Evolutionary conservation across 257 asterid species (phyloP), one percentile per base, ranked within the genome.

Genomic region (Nemophila menziesii): DNA sequence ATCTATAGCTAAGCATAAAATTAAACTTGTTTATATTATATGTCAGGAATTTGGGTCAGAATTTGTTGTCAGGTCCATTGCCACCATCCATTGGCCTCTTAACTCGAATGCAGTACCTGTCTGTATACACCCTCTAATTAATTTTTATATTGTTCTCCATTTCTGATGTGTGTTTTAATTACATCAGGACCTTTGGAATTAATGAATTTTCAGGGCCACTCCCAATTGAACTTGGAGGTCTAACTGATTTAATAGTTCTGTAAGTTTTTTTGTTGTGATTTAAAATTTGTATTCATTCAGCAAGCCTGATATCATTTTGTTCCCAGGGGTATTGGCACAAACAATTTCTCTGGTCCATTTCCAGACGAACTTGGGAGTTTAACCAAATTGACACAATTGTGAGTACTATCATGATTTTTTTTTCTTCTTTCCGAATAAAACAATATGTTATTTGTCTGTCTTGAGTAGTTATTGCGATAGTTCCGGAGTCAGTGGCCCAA

Each of bases 331-430:
- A 48, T 82, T 16, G 29, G 73, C 51, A 61, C 75, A 37, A 79
- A 86, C 68, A 79, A 74, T 69, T 79, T 86, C 68, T 76, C 93
- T 48, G 93, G 94, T 18, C 59, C 92, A 60, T 59, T 86, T 44
- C 96, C 92, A 46, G 20, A 67, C 16, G 81, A 64, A 56, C 76
- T 86, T 22, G 96, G 96, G 56, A 66, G 48, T 61, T 64, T 82
- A 57, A 22, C 75, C 46, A 65, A 44, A 49, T 54, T 86, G 33
- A 51, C 61, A 11, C 74, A 71, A 38, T 12, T 86, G 96, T 86
- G 58, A 67, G 77, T 60, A 41, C 17, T 33, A 3, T 16, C 29
- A 23, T 36, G 19, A 14, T 20, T 1, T 2, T 24, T 41, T 40
- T 18, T 15, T 9, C 3, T 11, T 1, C 20, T 41, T 11, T 7